Base-by-base conservation (phyloP, 495 filamentous ascomycete genomes). In the Chlorociboria aeruginascens region DNA sequence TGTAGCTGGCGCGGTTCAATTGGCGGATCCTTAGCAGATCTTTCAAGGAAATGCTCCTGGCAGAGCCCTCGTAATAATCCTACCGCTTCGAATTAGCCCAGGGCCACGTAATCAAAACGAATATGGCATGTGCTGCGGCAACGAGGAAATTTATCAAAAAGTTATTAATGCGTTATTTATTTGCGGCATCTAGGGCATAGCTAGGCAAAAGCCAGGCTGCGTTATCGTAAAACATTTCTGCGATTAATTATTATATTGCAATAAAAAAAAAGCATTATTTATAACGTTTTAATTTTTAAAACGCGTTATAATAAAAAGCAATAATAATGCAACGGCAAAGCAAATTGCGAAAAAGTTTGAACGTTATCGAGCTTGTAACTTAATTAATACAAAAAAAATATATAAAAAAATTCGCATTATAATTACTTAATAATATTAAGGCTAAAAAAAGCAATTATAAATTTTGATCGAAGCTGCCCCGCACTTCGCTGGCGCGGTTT, bases 401-500 rank as follows among this genome's bases (percentile, higher is more conserved):
- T 47, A 17, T 32, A 36, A 53, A 43, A n/a, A 34, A 31, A 55
- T 55, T 28, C 28, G 52, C 12, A 36, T 51, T 42, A 55, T 34
- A 51, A 47, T 34, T 50, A 34, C 46, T 54, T 41, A 45, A 47
- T 20, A 54, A 40, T 32, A 54, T 54, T 33, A 31, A 54, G 25
- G 39, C 40, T 41, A 31, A 1, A 50, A 35, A 25, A 31, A 41
- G 28, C n/a, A 34, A 54, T 50, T 33, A 25, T n/a, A 41, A 33
- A 50, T 50, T 55, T 48, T 51, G 48, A 42, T 51, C 47, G 43
- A 55, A 55, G 48, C 52, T 55, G 48, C 48, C 52, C 48, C 48
- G 48, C 43, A 55, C 48, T 35, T 50, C 40, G 42, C 42, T 46
- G 48, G 48, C 43, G 40, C 30, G 37, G 41, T 50, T 37, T 51